phyloP scores from a whole-genome alignment of 192 early-diverging fungal genomes.

The Entomortierella chlamydospora region DNA sequence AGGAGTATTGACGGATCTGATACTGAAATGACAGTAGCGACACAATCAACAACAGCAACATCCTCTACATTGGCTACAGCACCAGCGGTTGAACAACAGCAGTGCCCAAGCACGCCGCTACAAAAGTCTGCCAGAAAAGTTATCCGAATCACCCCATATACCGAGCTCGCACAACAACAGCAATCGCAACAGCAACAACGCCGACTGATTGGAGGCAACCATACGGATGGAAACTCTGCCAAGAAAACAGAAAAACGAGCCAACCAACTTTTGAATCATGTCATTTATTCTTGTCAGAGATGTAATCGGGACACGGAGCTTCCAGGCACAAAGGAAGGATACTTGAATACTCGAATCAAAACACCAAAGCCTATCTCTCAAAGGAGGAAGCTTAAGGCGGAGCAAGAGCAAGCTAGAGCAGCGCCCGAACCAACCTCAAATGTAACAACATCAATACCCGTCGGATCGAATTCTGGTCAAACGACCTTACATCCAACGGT shows the following conservation, averaged over 20 bases:
- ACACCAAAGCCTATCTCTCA: conserved; percentile 24
- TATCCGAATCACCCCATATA: conserved; percentile 25
- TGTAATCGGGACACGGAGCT: conserved; percentile 51
- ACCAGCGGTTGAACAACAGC: not conserved
- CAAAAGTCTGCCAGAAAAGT: conserved; percentile 16
- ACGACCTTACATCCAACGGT: not conserved
- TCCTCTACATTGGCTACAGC: not conserved
- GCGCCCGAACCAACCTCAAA: not conserved
- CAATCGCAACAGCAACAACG: conserved; percentile 19
- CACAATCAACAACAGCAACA: not conserved
- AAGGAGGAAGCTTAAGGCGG: conserved; percentile 8
- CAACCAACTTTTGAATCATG: conserved; percentile 40
- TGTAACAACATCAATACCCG: not conserved
- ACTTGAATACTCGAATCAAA: conserved; percentile 25
- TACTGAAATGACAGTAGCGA: not conserved
- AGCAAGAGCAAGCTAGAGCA: not conserved
- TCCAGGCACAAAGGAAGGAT: conserved; percentile 40
- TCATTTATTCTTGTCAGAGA: conserved; percentile 51
- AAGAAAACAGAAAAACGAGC: conserved; percentile 28
- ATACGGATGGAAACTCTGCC: not conserved
- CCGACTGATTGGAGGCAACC: not conserved
- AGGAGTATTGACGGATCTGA: too few relatives aligned
- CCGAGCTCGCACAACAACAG: conserved; percentile 19
- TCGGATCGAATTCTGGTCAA: not conserved
- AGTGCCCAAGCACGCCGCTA: not conserved